Evolutionary conservation across 495 filamentous ascomycete species (phyloP).

Genomic region (Chaetomidium leptoderma): DNA sequence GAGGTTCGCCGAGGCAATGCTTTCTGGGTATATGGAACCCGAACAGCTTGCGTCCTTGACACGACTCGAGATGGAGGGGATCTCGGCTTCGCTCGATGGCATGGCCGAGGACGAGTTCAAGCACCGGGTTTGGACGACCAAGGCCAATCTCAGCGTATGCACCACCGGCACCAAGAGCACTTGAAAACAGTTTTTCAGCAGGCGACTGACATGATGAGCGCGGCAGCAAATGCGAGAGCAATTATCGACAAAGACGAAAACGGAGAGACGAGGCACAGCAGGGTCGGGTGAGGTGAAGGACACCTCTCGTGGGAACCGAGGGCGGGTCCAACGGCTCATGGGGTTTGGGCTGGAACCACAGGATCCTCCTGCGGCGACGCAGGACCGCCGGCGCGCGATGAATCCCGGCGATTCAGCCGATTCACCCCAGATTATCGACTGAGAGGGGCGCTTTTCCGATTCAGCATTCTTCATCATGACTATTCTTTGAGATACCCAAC

Average conservation of each 20-base stretch:
- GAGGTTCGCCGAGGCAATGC: slow-evolving; percentile 27
- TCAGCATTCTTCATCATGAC: background rate
- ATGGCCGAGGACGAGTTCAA: slow-evolving; percentile 19
- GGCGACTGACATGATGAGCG: slow-evolving; percentile 6
- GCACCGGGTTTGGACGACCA: slow-evolving; percentile 16
- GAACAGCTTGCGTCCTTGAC: slow-evolving; percentile 11
- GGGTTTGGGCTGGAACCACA: slow-evolving; percentile 1
- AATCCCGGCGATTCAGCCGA: slow-evolving; percentile 25
- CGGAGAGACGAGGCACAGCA: background rate
- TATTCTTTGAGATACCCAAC: slow-evolving; percentile 20
- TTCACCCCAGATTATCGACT: slow-evolving; percentile 19
- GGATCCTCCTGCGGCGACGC: background rate
- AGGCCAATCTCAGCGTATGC: slow-evolving; percentile 20
- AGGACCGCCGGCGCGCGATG: background rate
- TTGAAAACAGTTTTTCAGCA: background rate
- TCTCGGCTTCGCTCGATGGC: slow-evolving; percentile 1
- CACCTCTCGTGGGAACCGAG: background rate
- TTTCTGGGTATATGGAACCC: slow-evolving; percentile 21
- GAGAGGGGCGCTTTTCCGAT: slow-evolving; percentile 6
- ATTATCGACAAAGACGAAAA: background rate
- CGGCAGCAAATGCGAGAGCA: background rate
- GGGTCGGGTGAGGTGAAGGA: background rate
- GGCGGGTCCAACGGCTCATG: slow-evolving; percentile 10
- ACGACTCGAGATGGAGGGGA: slow-evolving; percentile 14
- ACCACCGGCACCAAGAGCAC: slow-evolving; percentile 11